Conservation (phyloP, 2,329 filamentous ascomycete genomes). For the Arachnomyces sp. region DNA sequence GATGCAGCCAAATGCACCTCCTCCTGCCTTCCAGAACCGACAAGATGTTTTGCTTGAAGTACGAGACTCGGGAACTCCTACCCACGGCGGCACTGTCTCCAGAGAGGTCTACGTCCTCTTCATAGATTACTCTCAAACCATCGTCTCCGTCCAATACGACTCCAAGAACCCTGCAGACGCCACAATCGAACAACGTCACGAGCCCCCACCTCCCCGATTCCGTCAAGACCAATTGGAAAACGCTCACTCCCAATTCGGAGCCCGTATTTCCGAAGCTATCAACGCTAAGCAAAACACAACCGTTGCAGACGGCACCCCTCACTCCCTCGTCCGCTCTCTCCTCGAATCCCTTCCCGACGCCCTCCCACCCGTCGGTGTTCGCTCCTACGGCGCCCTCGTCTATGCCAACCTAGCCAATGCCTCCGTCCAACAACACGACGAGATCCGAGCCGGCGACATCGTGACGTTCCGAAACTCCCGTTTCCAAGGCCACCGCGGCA, state of each 20-base stretch:
- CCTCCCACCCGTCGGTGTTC: slow-evolving; percentile 74
- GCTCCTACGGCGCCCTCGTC: slow-evolving; percentile 82
- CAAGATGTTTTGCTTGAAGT: slow-evolving; percentile 76
- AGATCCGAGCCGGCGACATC: slow-evolving; percentile 89
- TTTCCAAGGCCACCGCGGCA: slow-evolving; percentile 90
- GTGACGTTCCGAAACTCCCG: slow-evolving; percentile 85
- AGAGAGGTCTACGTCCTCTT: slow-evolving; percentile 84
- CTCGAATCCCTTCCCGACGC: slow-evolving; percentile 65
- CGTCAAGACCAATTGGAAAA: slow-evolving; percentile 90
- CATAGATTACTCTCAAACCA: slow-evolving; percentile 91
- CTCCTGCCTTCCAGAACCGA: slow-evolving; percentile 71
- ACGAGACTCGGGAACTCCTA: slow-evolving; percentile 64
- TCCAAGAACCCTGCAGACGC: slow-evolving; percentile 63
- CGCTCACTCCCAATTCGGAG: slow-evolving; percentile 72
- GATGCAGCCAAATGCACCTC: slow-evolving; percentile 68
- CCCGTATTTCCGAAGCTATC: slow-evolving; percentile 64
- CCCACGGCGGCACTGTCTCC: slow-evolving; percentile 61
- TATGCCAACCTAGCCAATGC: slow-evolving; percentile 95
- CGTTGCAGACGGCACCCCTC: slow-evolving; percentile 75
- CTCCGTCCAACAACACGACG: slow-evolving; percentile 78
- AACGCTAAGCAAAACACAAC: slow-evolving; percentile 66
- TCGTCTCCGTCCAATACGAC: slow-evolving; percentile 74
- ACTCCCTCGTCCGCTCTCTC: slow-evolving; percentile 68
- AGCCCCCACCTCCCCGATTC: slow-evolving; percentile 68
- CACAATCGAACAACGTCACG: slow-evolving; percentile 74